Conservation (phyloP, 192 early-diverging fungal species). For the Dissophora ornata region DNA sequence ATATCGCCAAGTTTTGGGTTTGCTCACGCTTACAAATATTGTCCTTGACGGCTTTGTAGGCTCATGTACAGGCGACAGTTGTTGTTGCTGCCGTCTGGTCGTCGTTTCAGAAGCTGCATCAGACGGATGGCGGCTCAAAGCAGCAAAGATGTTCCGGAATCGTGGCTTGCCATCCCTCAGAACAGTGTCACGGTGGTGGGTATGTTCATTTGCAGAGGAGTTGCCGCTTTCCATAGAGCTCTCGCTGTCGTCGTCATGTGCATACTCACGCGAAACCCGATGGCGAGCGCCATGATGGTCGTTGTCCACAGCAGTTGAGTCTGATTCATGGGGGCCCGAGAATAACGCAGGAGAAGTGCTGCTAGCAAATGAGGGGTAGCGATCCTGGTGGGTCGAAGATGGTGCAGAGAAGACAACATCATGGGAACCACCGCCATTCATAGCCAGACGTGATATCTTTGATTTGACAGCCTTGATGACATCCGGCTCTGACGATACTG, state of each 20-base stretch:
- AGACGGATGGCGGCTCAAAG: conserved; percentile 11
- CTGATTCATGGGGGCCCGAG: background rate
- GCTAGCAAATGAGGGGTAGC: conserved; percentile 27
- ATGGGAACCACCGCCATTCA: background rate
- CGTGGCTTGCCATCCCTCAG: background rate
- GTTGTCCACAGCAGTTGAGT: conserved; percentile 8
- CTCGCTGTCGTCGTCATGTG: background rate
- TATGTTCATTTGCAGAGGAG: background rate
- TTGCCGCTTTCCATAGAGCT: background rate
- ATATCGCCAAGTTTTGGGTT: conserved; percentile 48
- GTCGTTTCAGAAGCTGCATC: background rate
- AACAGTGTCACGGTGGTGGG: background rate
- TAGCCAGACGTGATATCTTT: background rate
- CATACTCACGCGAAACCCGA: no score
- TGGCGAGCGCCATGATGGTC: background rate
- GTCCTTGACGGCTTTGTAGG: background rate
- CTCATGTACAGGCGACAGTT: background rate
- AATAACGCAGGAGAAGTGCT: conserved; percentile 21
- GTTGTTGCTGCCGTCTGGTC: background rate
- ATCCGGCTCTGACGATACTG: conserved; percentile 23
- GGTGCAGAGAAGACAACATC: conserved; percentile 1
- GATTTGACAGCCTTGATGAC: background rate
- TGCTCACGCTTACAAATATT: conserved; percentile 28
- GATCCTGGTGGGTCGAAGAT: conserved; percentile 21
- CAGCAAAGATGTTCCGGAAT: background rate